Evolutionary conservation across 768 basidiomycete genomes (phyloP).

Genomic region (Fomitopsis pulvina): DNA sequence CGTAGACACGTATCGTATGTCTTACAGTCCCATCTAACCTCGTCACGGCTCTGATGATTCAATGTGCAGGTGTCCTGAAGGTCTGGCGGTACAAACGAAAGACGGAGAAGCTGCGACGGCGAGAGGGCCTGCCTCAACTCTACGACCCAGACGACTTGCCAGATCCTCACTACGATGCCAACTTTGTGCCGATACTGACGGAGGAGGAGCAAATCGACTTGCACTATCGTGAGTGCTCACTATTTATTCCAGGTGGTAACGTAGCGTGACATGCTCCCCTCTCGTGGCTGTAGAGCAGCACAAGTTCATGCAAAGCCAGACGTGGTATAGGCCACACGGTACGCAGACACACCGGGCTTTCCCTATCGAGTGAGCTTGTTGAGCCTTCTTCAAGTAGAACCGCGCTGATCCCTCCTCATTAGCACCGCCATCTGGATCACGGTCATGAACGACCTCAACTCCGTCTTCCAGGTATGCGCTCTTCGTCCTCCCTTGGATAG

Average conservation of each 20-base stretch:
- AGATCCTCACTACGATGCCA: slow-evolving; percentile 65
- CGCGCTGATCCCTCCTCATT: not conserved
- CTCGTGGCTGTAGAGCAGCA: slow-evolving; percentile 44
- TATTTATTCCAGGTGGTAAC: not conserved
- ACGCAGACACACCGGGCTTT: slow-evolving; percentile 79
- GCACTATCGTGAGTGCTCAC: slow-evolving; percentile 48
- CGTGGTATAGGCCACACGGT: slow-evolving; percentile 85
- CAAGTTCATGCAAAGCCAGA: slow-evolving; percentile 64
- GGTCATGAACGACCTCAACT: slow-evolving; percentile 68
- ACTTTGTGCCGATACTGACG: slow-evolving; percentile 66
- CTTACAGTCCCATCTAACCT: not conserved
- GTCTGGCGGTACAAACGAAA: slow-evolving; percentile 71
- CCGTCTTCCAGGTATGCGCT: slow-evolving; percentile 61
- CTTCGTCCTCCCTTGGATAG: not conserved
- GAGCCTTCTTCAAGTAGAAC: not conserved
- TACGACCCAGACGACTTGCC: slow-evolving; percentile 77
- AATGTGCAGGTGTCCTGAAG: slow-evolving; percentile 49
- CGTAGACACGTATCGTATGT: slow-evolving; percentile 66
- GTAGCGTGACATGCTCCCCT: not conserved
- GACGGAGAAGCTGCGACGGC: slow-evolving; percentile 50
- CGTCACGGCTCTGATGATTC: not conserved
- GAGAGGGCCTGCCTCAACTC: slow-evolving; percentile 59
- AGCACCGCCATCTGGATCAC: slow-evolving; percentile 72
- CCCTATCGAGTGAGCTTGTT: slow-evolving; percentile 48
- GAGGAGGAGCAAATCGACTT: slow-evolving; percentile 58